These are phyloP conservation scores for Inonotus obliquus DNA, from an alignment of 1,284 basidiomycete species.

Conservation along the genomic window DNA sequence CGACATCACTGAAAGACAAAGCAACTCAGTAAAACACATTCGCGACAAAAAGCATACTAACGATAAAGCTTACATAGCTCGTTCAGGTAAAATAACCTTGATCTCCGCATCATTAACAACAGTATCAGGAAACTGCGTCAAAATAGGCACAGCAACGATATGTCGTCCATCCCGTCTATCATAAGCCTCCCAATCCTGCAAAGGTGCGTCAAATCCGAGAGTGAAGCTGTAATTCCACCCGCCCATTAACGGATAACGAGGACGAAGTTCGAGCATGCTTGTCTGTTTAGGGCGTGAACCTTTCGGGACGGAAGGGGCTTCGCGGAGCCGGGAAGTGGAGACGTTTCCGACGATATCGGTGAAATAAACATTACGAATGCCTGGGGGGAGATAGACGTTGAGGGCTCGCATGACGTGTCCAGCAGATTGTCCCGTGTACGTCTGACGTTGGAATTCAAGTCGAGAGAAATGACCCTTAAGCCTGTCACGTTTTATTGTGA, in stretches of 20 bases:
- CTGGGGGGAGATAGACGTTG: slow-evolving; percentile 74
- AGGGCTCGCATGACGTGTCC: slow-evolving; percentile 72
- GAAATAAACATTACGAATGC: slow-evolving; percentile 80
- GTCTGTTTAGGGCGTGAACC: slow-evolving; percentile 46
- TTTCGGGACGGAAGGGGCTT: slow-evolving; percentile 56
- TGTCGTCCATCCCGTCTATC: slow-evolving; percentile 57
- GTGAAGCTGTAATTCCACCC: slow-evolving; percentile 98
- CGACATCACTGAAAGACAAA: slow-evolving; percentile 56
- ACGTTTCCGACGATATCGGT: slow-evolving; percentile 95
- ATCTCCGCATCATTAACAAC: slow-evolving; percentile 81
- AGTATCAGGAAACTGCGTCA: slow-evolving; percentile 77
- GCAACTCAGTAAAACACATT: slow-evolving; percentile 1
- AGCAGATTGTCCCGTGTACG: slow-evolving; percentile 57
- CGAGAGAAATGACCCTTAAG: slow-evolving; percentile 96
- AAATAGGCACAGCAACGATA: slow-evolving; percentile 80
- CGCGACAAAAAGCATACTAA: slow-evolving; percentile 8
- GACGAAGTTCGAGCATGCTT: slow-evolving; percentile 76
- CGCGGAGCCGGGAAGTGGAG: slow-evolving; percentile 85
- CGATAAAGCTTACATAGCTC: slow-evolving; percentile 73
- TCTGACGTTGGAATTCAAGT: slow-evolving; percentile 76
- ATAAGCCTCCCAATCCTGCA: slow-evolving; percentile 68
- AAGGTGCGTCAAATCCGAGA: slow-evolving; percentile 86
- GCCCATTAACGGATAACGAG: slow-evolving; percentile 91
- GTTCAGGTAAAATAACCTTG: slow-evolving; percentile 87
- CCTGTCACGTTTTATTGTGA: slow-evolving; percentile 35